phyloP scores from a whole-genome alignment of 2,329 filamentous ascomycete species.

The Curvularia lunata region DNA sequence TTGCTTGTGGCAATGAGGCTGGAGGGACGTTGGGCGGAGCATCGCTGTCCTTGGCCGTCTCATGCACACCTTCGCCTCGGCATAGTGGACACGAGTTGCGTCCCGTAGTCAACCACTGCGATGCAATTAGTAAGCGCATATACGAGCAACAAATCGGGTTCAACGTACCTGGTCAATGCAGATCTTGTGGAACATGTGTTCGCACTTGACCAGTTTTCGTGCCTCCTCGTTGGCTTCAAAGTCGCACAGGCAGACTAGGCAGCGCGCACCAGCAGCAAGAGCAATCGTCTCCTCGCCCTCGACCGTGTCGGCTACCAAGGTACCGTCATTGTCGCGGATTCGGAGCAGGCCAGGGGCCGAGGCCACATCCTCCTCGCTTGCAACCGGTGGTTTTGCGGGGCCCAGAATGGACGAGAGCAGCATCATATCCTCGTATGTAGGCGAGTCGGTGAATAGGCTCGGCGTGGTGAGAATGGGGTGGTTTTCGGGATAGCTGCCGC shows the following conservation, averaged over 20 bases:
- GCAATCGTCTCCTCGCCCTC: constrained; percentile 44
- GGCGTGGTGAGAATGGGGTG: constrained; percentile 73
- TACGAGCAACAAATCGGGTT: background rate
- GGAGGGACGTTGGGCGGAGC: constrained; percentile 15
- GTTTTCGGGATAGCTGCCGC: constrained; percentile 72
- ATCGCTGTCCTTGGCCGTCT: constrained; percentile 45
- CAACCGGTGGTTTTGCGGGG: constrained; percentile 72
- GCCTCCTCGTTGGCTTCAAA: constrained; percentile 68
- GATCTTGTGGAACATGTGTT: constrained; percentile 70
- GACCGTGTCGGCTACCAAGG: constrained; percentile 57
- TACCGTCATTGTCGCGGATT: constrained; percentile 53
- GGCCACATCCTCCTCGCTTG: constrained; percentile 67
- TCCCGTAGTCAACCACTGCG: constrained; percentile 70
- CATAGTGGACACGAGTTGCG: constrained; percentile 69
- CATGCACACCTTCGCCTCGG: constrained; percentile 64
- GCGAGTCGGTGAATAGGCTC: constrained; percentile 72
- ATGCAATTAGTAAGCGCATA: constrained; percentile 17
- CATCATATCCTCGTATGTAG: constrained; percentile 76
- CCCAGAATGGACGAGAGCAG: constrained; percentile 70
- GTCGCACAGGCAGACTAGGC: constrained; percentile 70
- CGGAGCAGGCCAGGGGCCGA: constrained; percentile 66
- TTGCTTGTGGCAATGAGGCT: constrained; percentile 16
- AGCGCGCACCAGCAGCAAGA: constrained; percentile 58
- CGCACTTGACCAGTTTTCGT: constrained; percentile 66
- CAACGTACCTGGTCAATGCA: constrained; percentile 71